phyloP scores from a whole-genome alignment of 306 rosid genomes.

The Carpinus fangiana region DNA sequence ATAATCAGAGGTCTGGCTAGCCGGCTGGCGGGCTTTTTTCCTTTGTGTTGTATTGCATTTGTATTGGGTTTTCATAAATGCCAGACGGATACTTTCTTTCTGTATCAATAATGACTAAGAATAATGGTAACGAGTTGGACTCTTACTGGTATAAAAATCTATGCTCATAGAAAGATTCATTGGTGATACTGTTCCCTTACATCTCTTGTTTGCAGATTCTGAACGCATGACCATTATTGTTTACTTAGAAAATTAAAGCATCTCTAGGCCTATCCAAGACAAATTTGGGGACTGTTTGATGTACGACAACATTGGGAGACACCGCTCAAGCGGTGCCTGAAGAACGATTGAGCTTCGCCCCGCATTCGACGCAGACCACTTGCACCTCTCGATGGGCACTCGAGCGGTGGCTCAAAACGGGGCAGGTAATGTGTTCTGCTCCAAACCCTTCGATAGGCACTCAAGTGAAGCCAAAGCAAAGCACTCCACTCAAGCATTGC shows the following conservation, averaged over 20 bases:
- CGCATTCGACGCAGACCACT: too few relatives aligned
- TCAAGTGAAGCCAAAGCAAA: too few relatives aligned
- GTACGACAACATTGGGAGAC: too few relatives aligned
- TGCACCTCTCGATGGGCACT: too few relatives aligned
- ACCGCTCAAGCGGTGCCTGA: too few relatives aligned
- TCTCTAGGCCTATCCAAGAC: neutral
- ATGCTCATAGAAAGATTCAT: neutral
- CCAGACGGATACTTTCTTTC: neutral
- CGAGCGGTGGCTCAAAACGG: too few relatives aligned
- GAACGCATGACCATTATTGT: neutral
- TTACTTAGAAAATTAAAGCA: neutral
- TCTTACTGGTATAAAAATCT: neutral
- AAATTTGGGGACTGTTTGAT: too few relatives aligned
- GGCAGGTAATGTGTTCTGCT: too few relatives aligned
- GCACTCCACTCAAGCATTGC: too few relatives aligned
- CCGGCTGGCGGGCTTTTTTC: conserved; percentile 3
- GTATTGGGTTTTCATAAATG: neutral
- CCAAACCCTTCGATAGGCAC: too few relatives aligned
- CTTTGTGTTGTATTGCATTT: neutral
- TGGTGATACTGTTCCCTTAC: neutral
- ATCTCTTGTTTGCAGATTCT: neutral
- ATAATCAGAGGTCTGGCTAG: conserved; percentile 31
- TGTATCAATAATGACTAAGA: neutral
- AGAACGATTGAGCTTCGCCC: too few relatives aligned
- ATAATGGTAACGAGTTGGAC: neutral